These are phyloP conservation scores for Auriscalpium orientale DNA, from an alignment of 768 basidiomycete genomes.

Conservation along the genomic window DNA sequence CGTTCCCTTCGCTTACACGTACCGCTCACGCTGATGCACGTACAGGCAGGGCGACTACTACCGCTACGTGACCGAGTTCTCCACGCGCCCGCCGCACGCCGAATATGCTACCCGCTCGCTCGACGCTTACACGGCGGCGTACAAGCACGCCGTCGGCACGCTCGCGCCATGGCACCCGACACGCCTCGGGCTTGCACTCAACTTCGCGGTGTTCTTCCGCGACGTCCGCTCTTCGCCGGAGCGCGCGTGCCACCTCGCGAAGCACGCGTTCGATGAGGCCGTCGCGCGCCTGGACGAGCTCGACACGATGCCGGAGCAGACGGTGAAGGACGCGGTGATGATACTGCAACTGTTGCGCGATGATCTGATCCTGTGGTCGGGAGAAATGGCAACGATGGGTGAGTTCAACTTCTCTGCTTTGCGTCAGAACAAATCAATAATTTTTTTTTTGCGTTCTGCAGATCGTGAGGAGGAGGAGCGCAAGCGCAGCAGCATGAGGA, in stretches of 20 bases:
- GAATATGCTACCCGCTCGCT: constrained; percentile 68
- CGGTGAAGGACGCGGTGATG: constrained; percentile 71
- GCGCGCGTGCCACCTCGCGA: constrained; percentile 81
- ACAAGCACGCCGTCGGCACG: constrained; percentile 70
- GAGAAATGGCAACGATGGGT: constrained; percentile 52
- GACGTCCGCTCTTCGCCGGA: constrained; percentile 82
- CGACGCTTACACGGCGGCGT: constrained; percentile 79
- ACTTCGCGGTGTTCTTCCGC: constrained; percentile 93
- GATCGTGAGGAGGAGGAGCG: too few species aligned
- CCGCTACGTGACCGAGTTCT: constrained; percentile 85
- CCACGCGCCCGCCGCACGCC: constrained; percentile 61
- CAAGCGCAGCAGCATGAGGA: too few species aligned
- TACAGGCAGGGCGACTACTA: constrained; percentile 84
- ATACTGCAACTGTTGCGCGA: constrained; percentile 79
- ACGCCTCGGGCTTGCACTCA: constrained; percentile 79
- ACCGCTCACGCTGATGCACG: constrained; percentile 1
- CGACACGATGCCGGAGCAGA: constrained; percentile 33
- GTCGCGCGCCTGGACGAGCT: constrained; percentile 36
- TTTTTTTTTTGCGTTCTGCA: too few species aligned
- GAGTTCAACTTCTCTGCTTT: neutral
- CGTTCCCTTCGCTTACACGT: constrained; percentile 18
- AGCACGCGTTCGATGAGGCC: constrained; percentile 89
- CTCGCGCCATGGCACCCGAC: constrained; percentile 80
- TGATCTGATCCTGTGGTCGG: constrained; percentile 81
- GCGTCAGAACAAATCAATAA: too few species aligned